These are phyloP conservation scores for Sporormia fimetaria DNA, from an alignment of 495 filamentous ascomycete species.

Conservation along the genomic window DNA sequence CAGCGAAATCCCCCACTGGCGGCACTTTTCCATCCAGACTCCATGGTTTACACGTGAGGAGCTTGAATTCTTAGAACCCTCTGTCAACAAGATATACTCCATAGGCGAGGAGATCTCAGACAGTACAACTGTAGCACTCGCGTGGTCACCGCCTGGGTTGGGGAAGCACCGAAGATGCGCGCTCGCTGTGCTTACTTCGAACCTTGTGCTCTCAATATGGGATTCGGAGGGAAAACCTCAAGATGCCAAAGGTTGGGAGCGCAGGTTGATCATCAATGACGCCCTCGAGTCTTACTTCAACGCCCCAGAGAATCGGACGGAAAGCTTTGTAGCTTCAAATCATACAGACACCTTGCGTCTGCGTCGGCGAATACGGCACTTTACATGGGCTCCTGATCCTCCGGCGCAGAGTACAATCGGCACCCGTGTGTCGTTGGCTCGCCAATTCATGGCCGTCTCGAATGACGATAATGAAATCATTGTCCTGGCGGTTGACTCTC, in stretches of 20 bases:
- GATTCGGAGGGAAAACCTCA: slow-evolving; percentile 14
- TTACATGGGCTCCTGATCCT: slow-evolving; percentile 23
- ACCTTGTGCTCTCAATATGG: slow-evolving; percentile 33
- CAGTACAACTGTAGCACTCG: slow-evolving; percentile 41
- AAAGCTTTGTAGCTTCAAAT: not conserved
- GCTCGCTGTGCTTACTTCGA: slow-evolving; percentile 50
- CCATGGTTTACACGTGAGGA: slow-evolving; percentile 46
- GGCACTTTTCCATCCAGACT: slow-evolving; percentile 32
- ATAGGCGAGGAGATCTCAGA: slow-evolving; percentile 53
- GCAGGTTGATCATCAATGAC: slow-evolving; percentile 30
- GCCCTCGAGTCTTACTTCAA: slow-evolving; percentile 17
- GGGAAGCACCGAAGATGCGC: slow-evolving; percentile 47
- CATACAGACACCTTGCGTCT: slow-evolving; percentile 9
- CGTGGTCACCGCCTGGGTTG: slow-evolving; percentile 53
- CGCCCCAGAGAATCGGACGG: not conserved
- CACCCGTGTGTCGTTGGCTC: slow-evolving; percentile 25
- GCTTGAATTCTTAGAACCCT: slow-evolving; percentile 39
- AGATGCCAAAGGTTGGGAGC: slow-evolving; percentile 27
- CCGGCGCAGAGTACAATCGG: not conserved
- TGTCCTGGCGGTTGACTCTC: slow-evolving; percentile 28
- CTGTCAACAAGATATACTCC: slow-evolving; percentile 42
- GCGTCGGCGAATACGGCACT: slow-evolving; percentile 26
- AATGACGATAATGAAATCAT: slow-evolving; percentile 38
- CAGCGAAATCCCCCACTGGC: slow-evolving; percentile 19
- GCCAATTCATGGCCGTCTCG: slow-evolving; percentile 32